Conservation (phyloP, 768 basidiomycete species). For the Tylopilus plumbeoviolaceoides region DNA sequence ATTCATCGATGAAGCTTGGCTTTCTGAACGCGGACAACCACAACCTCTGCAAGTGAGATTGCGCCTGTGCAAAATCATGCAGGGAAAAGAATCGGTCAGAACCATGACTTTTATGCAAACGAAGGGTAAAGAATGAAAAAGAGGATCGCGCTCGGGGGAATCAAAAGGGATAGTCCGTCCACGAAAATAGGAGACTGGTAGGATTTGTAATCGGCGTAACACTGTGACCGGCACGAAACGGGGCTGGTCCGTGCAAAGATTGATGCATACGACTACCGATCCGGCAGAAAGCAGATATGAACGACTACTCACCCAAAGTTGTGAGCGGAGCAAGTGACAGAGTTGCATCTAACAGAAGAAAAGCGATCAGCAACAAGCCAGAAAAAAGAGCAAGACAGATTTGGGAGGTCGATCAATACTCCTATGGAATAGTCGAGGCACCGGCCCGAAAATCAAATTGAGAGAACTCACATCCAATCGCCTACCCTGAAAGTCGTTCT, state of each 20-base stretch:
- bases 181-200: slow-evolving; percentile 26
- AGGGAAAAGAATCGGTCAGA: slow-evolving; percentile 47
- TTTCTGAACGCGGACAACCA: slow-evolving; percentile 53
- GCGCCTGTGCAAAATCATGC: slow-evolving; percentile 57
- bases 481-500: slow-evolving; percentile 62
- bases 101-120: slow-evolving; percentile 28
- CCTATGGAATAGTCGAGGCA: slow-evolving; percentile 6
- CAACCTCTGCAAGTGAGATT: slow-evolving; percentile 77
- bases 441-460: slow-evolving; percentile 19
- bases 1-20: slow-evolving; percentile 28
- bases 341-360: slow-evolving; percentile 50
- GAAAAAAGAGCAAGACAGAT: slow-evolving; percentile 5
- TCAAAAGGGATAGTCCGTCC: slow-evolving; percentile 5
- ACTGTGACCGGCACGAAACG: slow-evolving; percentile 18
- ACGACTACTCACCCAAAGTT: slow-evolving; percentile 71
- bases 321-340: slow-evolving; percentile 70
- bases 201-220: slow-evolving; percentile 23
- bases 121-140: neutral
- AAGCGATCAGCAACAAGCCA: slow-evolving; percentile 7
- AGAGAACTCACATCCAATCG: slow-evolving; percentile 67
- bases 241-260: neutral
- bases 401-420: slow-evolving; percentile 13
- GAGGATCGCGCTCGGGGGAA: neutral
- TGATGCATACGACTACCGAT: neutral
- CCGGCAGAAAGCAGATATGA: neutral